Percentiles rank a stretch among this genome's conserved stretches.
Evolutionary conservation across 345 rosid species (phyloP).

Genomic region (Cardamine resedifolia): DNA sequence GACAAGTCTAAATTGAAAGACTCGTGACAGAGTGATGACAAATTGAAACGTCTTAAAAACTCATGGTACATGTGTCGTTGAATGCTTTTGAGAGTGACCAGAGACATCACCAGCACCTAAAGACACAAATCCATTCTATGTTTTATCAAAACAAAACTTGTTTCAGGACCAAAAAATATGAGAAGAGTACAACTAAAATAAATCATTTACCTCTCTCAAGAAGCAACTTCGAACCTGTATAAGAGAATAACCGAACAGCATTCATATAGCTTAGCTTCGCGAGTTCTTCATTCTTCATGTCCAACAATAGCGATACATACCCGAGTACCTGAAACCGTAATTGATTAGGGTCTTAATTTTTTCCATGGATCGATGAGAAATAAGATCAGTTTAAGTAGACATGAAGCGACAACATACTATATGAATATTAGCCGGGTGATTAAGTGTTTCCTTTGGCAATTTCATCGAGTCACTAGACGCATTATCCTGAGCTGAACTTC

Average conservation of each 20-base stretch:
- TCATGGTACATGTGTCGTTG: constrained; percentile 24
- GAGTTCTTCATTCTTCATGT: constrained; percentile 61
- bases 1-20: not conserved
- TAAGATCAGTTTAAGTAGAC: not conserved
- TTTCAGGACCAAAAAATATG: not conserved
- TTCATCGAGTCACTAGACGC: constrained; percentile 39
- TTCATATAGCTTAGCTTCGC: constrained; percentile 63
- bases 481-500: constrained; percentile 31
- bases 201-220: constrained; percentile 18
- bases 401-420: constrained; percentile 43
- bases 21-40: constrained; percentile 14
- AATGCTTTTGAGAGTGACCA: constrained; percentile 16
- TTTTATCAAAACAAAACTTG: not conserved
- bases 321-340: constrained; percentile 52
- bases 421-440: constrained; percentile 89
- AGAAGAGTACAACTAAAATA: not conserved
- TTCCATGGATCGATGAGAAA: not conserved
- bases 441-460: constrained; percentile 54
- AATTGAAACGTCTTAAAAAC: not conserved
- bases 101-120: constrained; percentile 30
- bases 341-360: not conserved
- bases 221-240: constrained; percentile 48
- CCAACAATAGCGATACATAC: constrained; percentile 66
- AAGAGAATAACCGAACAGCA: constrained; percentile 63
- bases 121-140: constrained; percentile 10